phyloP scores from a whole-genome alignment of 495 filamentous ascomycete species.

The Annulohypoxylon moriforme region DNA sequence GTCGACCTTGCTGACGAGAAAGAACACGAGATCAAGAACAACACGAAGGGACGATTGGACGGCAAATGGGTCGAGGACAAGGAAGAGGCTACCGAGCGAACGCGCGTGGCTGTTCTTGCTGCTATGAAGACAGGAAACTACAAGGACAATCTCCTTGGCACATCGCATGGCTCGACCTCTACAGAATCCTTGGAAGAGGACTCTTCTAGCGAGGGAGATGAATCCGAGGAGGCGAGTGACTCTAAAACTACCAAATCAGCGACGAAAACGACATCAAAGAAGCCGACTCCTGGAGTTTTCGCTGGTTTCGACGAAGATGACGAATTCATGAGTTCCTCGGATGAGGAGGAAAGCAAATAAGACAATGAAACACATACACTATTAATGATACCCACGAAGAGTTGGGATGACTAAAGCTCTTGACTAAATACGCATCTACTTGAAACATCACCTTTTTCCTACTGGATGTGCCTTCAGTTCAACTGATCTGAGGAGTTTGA shows the following conservation, averaged over 20 bases:
- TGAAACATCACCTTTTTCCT: not conserved
- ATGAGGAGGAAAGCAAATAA: conserved; percentile 57
- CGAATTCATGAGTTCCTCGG: conserved; percentile 85
- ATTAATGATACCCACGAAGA: conserved; percentile 24
- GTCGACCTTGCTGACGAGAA: conserved; percentile 83
- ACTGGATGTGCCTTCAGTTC: not conserved
- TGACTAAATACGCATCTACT: not conserved
- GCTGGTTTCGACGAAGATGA: conserved; percentile 93
- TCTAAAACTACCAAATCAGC: conserved; percentile 53
- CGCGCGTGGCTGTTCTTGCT: conserved; percentile 81
- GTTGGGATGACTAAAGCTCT: not conserved
- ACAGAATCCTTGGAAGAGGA: conserved; percentile 54
- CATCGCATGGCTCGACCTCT: conserved; percentile 58
- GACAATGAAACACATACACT: not conserved
- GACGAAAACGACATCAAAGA: conserved; percentile 55
- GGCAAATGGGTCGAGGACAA: conserved; percentile 94
- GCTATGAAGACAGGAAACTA: conserved; percentile 77
- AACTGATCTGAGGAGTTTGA: not conserved
- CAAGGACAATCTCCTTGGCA: conserved; percentile 62
- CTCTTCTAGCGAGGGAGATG: conserved; percentile 52
- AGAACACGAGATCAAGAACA: conserved; percentile 80
- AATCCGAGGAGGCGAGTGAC: conserved; percentile 48
- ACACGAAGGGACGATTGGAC: conserved; percentile 77
- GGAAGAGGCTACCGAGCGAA: conserved; percentile 84
- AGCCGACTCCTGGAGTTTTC: conserved; percentile 65